Evolutionary conservation across 148 eudicot genomes (phyloP).

Genomic region (Vaccinium darrowii): DNA sequence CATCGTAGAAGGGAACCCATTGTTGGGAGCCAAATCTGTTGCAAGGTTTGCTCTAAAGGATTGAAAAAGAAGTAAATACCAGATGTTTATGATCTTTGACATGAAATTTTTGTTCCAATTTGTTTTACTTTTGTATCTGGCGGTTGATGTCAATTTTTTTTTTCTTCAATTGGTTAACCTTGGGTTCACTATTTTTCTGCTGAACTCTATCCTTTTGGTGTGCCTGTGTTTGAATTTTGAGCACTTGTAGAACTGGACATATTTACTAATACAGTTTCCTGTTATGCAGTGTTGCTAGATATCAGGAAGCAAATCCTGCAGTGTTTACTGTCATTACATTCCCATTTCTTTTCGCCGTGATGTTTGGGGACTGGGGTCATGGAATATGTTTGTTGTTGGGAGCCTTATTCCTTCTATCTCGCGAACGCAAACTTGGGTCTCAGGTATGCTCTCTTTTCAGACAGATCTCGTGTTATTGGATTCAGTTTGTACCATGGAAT

Average conservation of each 20-base stretch:
- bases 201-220: not conserved
- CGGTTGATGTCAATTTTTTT: constrained; percentile 8
- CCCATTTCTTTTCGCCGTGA: constrained; percentile 98
- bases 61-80: constrained; percentile 6
- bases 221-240: not conserved
- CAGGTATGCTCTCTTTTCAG: constrained; percentile 52
- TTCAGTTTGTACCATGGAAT: not conserved
- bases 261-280: constrained; percentile 19
- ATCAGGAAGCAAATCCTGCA: constrained; percentile 98
- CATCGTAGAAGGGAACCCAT: not conserved
- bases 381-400: constrained; percentile 90
- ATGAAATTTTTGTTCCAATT: not conserved
- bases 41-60: not conserved
- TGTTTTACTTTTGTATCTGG: not conserved
- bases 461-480: not conserved
- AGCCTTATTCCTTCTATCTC: constrained; percentile 80
- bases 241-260: not conserved
- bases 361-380: constrained; percentile 99
- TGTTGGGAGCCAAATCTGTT: not conserved
- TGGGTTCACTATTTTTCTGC: not conserved
- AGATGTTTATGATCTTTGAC: not conserved
- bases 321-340: constrained; percentile 90
- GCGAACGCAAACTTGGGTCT: constrained; percentile 75
- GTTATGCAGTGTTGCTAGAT: constrained; percentile 80
- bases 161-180: not conserved